A percentile compares a stretch with the other conserved stretches of the same genome.
Evolutionary conservation across 2,329 filamentous ascomycete genomes (phyloP).

Genomic region (Chrysoporthe puriensis): DNA sequence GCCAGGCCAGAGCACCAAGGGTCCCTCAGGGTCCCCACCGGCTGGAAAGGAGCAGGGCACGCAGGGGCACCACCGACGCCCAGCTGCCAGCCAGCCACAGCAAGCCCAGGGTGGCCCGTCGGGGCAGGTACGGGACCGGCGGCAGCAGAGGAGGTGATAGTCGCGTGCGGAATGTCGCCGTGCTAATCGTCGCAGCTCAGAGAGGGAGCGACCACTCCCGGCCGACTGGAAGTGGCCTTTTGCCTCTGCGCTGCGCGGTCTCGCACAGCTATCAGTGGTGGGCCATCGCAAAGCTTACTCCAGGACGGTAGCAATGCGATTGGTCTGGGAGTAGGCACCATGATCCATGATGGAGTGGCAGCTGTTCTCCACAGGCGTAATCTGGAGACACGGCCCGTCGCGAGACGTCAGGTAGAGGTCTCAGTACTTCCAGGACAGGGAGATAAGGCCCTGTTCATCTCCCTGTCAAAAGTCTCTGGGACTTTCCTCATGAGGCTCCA

Average conservation of each 20-base stretch:
- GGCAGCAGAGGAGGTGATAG: background rate
- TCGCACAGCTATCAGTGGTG: background rate
- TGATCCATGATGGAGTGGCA: background rate
- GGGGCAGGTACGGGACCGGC: background rate
- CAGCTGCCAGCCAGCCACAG: background rate
- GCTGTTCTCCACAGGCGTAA: conserved; percentile 11
- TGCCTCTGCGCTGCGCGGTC: too few species aligned
- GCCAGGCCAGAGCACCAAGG: conserved; percentile 11
- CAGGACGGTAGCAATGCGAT: background rate
- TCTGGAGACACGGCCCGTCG: conserved; percentile 29
- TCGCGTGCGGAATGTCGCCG: background rate
- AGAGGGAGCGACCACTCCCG: too few species aligned
- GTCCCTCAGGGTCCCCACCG: background rate
- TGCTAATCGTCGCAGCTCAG: background rate
- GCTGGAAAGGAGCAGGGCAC: background rate
- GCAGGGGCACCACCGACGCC: background rate
- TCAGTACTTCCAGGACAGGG: background rate
- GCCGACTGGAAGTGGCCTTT: too few species aligned
- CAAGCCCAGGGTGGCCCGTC: background rate
- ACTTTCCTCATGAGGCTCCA: background rate
- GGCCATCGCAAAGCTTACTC: background rate
- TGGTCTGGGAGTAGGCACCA: background rate
- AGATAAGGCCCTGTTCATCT: background rate
- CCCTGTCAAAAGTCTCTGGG: background rate
- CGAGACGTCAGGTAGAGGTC: conserved; percentile 5